Evolutionary conservation across 306 rosid species (phyloP).

Genomic region (Cyamopsis tetragonoloba): DNA sequence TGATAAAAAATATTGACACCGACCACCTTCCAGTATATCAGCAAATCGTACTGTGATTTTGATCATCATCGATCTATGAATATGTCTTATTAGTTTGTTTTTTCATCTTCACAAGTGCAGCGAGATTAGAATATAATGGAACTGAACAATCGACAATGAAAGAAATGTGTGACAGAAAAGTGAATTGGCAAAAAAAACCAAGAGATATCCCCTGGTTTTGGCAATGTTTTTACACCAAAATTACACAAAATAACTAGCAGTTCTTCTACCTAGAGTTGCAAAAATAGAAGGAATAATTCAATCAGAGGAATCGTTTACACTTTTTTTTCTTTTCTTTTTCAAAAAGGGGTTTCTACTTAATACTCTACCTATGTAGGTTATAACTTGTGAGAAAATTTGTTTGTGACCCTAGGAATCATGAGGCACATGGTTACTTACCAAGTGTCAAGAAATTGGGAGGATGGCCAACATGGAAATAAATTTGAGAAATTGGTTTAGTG

Average conservation of each 20-base stretch:
- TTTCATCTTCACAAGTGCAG: conserved; percentile 3
- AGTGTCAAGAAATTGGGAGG: too few species aligned
- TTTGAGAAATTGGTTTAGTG: too few species aligned
- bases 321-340: background rate
- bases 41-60: conserved; percentile 4
- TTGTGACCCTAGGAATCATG: too few species aligned
- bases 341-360: background rate
- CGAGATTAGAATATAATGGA: too few species aligned
- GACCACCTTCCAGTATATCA: conserved; percentile 5
- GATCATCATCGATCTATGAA: conserved; percentile 11
- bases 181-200: background rate
- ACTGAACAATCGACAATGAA: background rate
- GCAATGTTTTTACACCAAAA: conserved; percentile 1
- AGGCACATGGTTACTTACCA: too few species aligned
- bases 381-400: background rate
- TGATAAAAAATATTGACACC: conserved; percentile 17
- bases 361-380: too few species aligned
- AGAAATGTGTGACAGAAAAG: background rate
- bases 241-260: background rate
- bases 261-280: background rate
- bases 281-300: background rate
- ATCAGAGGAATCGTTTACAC: background rate
- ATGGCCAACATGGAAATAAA: too few species aligned
- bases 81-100: conserved; percentile 9
- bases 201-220: background rate